phyloP scores from a whole-genome alignment of 441 rosid genomes.

The Pelargonium fulgidum region DNA sequence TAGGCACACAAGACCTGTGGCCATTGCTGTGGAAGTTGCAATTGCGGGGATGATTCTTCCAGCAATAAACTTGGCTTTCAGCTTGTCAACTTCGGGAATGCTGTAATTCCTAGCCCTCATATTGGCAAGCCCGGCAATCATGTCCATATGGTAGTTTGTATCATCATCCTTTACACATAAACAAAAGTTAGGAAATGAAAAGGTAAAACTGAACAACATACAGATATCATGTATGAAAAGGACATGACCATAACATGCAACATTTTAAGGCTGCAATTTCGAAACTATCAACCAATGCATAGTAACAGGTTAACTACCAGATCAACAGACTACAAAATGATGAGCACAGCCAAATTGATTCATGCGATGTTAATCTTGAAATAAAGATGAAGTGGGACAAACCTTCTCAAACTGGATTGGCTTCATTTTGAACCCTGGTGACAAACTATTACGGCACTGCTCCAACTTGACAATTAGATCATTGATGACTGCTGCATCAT shows the following conservation, averaged over 20 bases:
- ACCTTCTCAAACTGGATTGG: slow-evolving; percentile 94
- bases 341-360: not conserved
- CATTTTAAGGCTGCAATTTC: not conserved
- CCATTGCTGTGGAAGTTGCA: slow-evolving; percentile 95
- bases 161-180: slow-evolving; percentile 67
- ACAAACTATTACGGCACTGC: slow-evolving; percentile 41
- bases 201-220: not conserved
- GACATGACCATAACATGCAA: not conserved
- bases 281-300: not conserved
- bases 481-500: slow-evolving; percentile 63
- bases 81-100: slow-evolving; percentile 87
- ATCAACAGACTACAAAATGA: slow-evolving; percentile 2
- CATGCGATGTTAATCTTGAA: not conserved
- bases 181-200: not conserved
- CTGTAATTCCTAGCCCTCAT: slow-evolving; percentile 94
- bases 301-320: not conserved
- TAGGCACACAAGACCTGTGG: slow-evolving; percentile 85
- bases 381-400: not conserved
- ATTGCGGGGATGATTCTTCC: slow-evolving; percentile 95
- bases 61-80: slow-evolving; percentile 91
- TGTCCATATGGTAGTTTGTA: slow-evolving; percentile 88
- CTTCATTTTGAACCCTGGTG: slow-evolving; percentile 66
- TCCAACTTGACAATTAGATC: slow-evolving; percentile 58
- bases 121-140: slow-evolving; percentile 89
- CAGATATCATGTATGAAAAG: not conserved